Base-by-base conservation (phyloP, 257 asterid species). In the Echites panduratus region DNA sequence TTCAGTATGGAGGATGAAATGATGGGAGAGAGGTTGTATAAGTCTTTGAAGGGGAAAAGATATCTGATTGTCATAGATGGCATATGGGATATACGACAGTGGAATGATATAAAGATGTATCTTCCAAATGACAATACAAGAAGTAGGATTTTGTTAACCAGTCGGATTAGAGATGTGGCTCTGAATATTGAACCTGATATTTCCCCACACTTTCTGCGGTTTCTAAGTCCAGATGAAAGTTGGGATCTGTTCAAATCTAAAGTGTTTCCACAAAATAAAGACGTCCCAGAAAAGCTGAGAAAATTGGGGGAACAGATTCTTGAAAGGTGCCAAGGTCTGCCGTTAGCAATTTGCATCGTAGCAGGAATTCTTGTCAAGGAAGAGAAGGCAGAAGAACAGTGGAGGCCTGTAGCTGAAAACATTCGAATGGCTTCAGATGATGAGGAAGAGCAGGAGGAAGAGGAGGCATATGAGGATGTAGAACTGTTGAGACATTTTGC, bases 51-150 rank as follows among this genome's bases (percentile, higher is more conserved):
- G 22, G 73, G 50, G 6, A 19, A 17, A 22, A 70, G 26, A 44
- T 70, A 70, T 20, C 61, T 70, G 26, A 50, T 69, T 69, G 61
- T 69, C 1, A 16, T 69, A 17, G 73, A 69, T 69, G 73, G 50
- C 29, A 32, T 69, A 8, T 69, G 73, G 73, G 35, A n/a, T 47
- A 40, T 57, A 27, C 2, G 35, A 0, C 47, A 29, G 5, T 70
- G 74, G 74, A 13, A 70, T 9, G 19, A 32, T 22, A 7, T 70
- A 38, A 54, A 35, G 57, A 70, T 54, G 7, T 50, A 38, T 29
- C 14, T 70, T 22, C 74, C 74, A 4, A 20, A 53, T 0, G 35
- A 70, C 7, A 38, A n/a, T 52, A 52, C n/a, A 70, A 52, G 57
- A 13, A 70, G 74, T 11, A 40, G 65, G 35, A 22, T 70, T 43